Evolutionary conservation across 805 yeast species (phyloP), one percentile per base, ranked within the genome.

Genomic region (Wickerhamomyces bisporus): DNA sequence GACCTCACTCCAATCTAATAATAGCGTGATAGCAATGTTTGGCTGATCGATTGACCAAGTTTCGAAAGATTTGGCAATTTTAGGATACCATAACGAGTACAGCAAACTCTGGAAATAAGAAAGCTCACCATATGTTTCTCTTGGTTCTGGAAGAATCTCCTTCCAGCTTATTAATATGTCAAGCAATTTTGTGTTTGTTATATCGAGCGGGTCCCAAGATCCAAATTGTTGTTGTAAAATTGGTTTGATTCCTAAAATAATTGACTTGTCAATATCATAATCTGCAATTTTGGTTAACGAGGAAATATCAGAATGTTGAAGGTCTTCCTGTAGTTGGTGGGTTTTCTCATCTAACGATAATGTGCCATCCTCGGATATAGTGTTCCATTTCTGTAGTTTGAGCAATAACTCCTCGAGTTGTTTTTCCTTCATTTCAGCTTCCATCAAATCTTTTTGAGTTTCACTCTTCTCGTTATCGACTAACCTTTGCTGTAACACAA

Each of bases 1-100:
- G 2, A 70, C 41, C 1, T 49, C 53, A 18, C 52, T 57, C 79
- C 75, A 70, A 16, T 64, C 66, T 15, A 70, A 55, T 0, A 73
- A 35, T 3, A 70, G 39, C 1, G 62, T 50, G 6, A 72, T 52
- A 1, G 65, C 68, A 11, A 66, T 37, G 32, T 64, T 61, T 1
- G 76, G 70, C 29, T 64, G 60, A 14, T 48, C 35, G 5, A 61
- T 50, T 8, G 61, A 44, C 77, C 78, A 73, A 6, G 54, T 46
- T 8, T 48, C 34, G 11, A 70, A 51, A 11, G 51, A 52, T 0
- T 46, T 26, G 2, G 50, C 38, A 5, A 68, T 48, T 16, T 57
- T 59, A 0, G 66, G 64, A 3, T 55, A 45, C 71, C 73, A 70
- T 4, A 52, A 35, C 5, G 48, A 42, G 14, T 57, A 47, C 12